Conservation (phyloP, 306 rosid species). For the Hippophae rhamnoides region DNA sequence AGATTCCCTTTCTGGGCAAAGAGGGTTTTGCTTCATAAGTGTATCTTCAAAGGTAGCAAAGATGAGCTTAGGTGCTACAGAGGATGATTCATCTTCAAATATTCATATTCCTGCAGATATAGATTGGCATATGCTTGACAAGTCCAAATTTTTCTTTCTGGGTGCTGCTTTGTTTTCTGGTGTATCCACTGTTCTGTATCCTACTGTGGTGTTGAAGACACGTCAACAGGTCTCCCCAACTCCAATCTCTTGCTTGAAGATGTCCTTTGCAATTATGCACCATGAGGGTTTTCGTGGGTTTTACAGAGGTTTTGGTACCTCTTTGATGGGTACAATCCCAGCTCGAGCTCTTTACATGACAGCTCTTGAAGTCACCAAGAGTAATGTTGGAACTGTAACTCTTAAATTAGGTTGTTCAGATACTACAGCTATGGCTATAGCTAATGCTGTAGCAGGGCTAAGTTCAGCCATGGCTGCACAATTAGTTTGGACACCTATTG, state of each 20-base stretch:
- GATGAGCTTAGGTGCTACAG: conserved; percentile 66
- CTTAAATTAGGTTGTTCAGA: conserved; percentile 62
- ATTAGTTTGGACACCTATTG: conserved; percentile 90
- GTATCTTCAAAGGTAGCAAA: conserved; percentile 43
- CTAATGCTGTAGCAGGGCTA: conserved; percentile 77
- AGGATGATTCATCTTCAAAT: conserved; percentile 68
- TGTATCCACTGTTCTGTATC: conserved; percentile 70
- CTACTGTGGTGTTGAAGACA: conserved; percentile 73
- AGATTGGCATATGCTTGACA: conserved; percentile 97
- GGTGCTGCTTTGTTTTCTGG: conserved; percentile 96
- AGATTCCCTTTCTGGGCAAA: conserved; percentile 6
- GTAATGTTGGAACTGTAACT: conserved; percentile 59
- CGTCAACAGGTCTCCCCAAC: conserved; percentile 69
- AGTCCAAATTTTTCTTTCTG: conserved; percentile 78
- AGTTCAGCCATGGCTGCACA: conserved; percentile 93
- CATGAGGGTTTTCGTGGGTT: conserved; percentile 78
- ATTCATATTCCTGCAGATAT: conserved; percentile 75
- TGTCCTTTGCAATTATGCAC: conserved; percentile 58
- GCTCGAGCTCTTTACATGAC: conserved; percentile 94
- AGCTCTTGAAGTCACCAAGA: conserved; percentile 76
- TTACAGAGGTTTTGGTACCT: conserved; percentile 89
- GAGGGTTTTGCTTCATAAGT: conserved; percentile 4
- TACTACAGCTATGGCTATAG: conserved; percentile 52
- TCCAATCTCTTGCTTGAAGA: conserved; percentile 49
- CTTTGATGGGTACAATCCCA: conserved; percentile 83